Evolutionary conservation across 805 yeast genomes (phyloP).

Genomic region (Zygotorulaspora chibaensis): DNA sequence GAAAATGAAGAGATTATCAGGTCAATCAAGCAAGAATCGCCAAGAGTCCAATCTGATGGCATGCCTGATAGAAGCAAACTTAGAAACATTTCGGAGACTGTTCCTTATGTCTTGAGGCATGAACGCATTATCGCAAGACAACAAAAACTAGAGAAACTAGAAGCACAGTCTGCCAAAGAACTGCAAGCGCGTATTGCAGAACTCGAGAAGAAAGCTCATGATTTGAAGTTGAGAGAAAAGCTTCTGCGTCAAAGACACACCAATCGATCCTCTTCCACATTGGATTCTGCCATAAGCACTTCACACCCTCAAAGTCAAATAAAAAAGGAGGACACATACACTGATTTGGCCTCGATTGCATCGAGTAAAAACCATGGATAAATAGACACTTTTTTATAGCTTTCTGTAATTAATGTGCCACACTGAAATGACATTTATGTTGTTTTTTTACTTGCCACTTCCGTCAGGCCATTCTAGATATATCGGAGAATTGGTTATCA

Average conservation of each 20-base stretch:
- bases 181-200: conserved; percentile 70
- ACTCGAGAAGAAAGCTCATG: conserved; percentile 69
- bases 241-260: conserved; percentile 34
- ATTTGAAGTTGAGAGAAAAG: conserved; percentile 62
- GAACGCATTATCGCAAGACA: conserved; percentile 71
- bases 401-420: neutral
- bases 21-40: conserved; percentile 37
- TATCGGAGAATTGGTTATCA: neutral
- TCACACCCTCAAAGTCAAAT: conserved; percentile 22
- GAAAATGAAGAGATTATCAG: conserved; percentile 39
- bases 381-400: neutral
- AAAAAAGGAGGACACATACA: conserved; percentile 50
- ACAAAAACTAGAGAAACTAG: conserved; percentile 73
- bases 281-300: conserved; percentile 15
- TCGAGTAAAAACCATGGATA: conserved; percentile 25
- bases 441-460: too few relatives aligned
- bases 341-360: conserved; percentile 48
- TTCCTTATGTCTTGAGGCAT: conserved; percentile 77
- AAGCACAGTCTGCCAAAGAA: conserved; percentile 71
- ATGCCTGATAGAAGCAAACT: conserved; percentile 53
- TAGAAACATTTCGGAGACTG: conserved; percentile 75
- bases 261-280: conserved; percentile 20
- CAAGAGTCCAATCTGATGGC: conserved; percentile 30
- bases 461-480: too few relatives aligned
- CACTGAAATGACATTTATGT: too few relatives aligned